Evolutionary conservation across 768 basidiomycete species (phyloP), one percentile per base, ranked within the genome.

Genomic region (Pilatotrama ljubarskyi): DNA sequence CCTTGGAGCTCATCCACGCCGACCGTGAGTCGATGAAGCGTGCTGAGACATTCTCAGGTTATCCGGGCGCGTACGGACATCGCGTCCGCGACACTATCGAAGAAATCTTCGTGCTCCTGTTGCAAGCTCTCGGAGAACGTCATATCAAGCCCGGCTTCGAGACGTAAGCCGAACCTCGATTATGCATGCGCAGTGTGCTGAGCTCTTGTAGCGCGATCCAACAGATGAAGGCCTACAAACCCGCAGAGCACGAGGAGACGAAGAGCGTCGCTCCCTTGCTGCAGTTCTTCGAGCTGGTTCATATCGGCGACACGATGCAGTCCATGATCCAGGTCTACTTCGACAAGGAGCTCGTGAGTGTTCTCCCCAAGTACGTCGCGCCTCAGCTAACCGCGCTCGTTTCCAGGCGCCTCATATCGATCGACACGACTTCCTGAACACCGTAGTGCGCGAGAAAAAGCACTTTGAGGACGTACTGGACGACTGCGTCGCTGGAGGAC

Each of bases 321-420:
- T 93, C 88, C 17, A 98, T 98, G 86, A 86, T 97, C 6, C 95
- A 99, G 66, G 97, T 98, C 1, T 99, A 95, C 73, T 99, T 96
- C 69, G 97, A 98, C 70, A 95, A 95, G 69, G 96, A 97, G 67
- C 76, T 98, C 75, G 93, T 91, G 61, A 24, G 87, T 70, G 36
- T 15, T 42, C 26, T 15, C 49, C 55, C 50, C 22, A n/a, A n/a
- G 15, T 42, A 22, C 59, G 42, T 38, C 2, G 17, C 22, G 41
- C 25, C 46, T 60, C 20, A 58, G n/a, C 1, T 20, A 13, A 24
- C 10, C 20, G 32, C 6, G 24, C 9, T 11, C 14, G 20, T 14
- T 53, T 20, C 4, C 55, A 93, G 92, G 86, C 90, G 0, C 84
- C 81, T 1, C 91, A 95, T 68, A 95, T 99, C 35, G 95, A 98